These are phyloP conservation scores for Gossypium longicalyx DNA, from an alignment of 345 rosid species.

Conservation along the genomic window DNA sequence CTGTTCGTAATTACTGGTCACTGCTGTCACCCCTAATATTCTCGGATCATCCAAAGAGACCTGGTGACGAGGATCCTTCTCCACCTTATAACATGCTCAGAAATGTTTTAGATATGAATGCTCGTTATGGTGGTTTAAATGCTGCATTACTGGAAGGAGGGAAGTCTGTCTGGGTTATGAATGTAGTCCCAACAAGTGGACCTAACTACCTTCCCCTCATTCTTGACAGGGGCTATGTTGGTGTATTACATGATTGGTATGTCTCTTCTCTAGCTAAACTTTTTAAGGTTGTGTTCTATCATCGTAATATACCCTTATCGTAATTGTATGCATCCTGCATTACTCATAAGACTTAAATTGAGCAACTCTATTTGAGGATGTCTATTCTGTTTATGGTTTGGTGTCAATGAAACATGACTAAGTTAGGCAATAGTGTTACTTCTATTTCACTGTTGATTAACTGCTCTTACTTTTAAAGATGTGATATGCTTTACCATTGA, in stretches of 20 bases:
- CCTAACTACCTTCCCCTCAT: conserved; percentile 81
- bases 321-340: not conserved
- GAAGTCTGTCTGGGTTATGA: conserved; percentile 97
- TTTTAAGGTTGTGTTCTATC: not conserved
- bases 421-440: not conserved
- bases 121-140: conserved; percentile 86
- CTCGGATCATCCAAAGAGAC: conserved; percentile 99
- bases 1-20: conserved; percentile 81
- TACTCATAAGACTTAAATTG: no score
- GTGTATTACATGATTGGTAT: conserved; percentile 92
- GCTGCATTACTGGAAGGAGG: conserved; percentile 75
- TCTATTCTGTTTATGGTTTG: not conserved
- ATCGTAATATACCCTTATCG: not conserved
- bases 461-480: not conserved
- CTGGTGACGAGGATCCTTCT: conserved; percentile 96
- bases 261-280: conserved; percentile 10
- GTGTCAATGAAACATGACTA: not conserved
- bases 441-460: not conserved
- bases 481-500: not conserved
- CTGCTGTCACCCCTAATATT: conserved; percentile 92
- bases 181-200: conserved; percentile 83
- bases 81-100: conserved; percentile 98
- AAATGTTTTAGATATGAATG: conserved; percentile 95
- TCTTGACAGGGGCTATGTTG: conserved; percentile 89
- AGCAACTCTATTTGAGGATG: not conserved